phyloP scores from a whole-genome alignment of 148 eudicot species.

The Spergularia marina region DNA sequence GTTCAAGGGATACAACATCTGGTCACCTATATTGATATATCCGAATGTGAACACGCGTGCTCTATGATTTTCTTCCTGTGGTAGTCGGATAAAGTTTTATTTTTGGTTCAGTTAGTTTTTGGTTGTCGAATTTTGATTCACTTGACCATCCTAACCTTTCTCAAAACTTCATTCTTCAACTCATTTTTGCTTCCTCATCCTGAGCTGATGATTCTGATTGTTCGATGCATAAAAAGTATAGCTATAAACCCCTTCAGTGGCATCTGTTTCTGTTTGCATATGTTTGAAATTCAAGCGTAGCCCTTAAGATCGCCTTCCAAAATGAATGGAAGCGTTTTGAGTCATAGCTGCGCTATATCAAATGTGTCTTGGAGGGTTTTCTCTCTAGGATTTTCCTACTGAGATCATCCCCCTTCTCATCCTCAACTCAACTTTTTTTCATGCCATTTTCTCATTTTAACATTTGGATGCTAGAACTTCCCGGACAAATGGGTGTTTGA shows the following conservation, averaged over 20 bases:
- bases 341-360: constrained; percentile 3
- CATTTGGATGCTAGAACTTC: background rate
- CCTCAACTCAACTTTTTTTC: background rate
- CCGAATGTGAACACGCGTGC: too few species aligned
- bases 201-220: background rate
- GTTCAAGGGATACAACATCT: background rate
- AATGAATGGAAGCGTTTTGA: background rate
- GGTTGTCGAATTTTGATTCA: background rate
- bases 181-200: background rate
- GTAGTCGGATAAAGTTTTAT: too few species aligned
- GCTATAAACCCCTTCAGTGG: background rate
- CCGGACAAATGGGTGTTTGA: background rate
- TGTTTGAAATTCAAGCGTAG: background rate
- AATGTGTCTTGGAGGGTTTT: background rate
- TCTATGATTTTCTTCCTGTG: too few species aligned
- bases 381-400: background rate
- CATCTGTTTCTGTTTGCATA: background rate
- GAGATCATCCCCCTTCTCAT: background rate
- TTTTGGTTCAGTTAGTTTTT: background rate
- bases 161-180: background rate
- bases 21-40: too few species aligned
- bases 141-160: background rate
- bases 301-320: constrained; percentile 9
- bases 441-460: background rate
- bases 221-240: background rate